Evolutionary conservation across 2,329 filamentous ascomycete genomes (phyloP).

Genomic region (Alternaria arborescens): DNA sequence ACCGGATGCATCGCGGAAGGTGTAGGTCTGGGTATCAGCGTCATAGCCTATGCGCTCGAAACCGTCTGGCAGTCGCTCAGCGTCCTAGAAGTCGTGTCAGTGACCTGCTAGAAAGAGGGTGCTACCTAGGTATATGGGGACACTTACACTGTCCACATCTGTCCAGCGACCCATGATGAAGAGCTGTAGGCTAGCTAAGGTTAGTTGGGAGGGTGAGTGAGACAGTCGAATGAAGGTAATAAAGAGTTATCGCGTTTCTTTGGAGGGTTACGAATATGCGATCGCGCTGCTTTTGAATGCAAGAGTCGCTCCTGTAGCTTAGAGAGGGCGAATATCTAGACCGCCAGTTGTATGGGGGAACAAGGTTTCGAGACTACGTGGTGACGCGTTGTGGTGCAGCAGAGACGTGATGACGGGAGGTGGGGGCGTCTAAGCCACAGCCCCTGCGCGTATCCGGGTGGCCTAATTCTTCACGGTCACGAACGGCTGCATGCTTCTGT

Average conservation of each 20-base stretch:
- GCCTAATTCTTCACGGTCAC: not conserved
- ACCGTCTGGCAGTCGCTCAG: conserved; percentile 63
- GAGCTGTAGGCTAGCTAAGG: conserved; percentile 5
- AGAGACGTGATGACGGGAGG: not conserved
- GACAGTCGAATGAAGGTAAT: not conserved
- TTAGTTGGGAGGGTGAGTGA: conserved; percentile 4
- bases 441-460: not conserved
- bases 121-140: not conserved
- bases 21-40: conserved; percentile 63
- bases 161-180: conserved; percentile 37
- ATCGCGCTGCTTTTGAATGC: not conserved
- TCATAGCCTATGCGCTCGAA: conserved; percentile 66
- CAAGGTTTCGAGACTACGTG: not conserved
- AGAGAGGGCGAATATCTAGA: not conserved
- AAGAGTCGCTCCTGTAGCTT: not conserved
- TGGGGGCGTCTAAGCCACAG: not conserved
- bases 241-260: not conserved
- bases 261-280: not conserved
- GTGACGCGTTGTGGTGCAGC: not conserved
- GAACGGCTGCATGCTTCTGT: not conserved
- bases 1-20: conserved; percentile 60
- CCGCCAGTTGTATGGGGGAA: not conserved
- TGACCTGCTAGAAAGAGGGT: not conserved
- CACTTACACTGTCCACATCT: conserved; percentile 33
- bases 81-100: conserved; percentile 48